Percentiles rank a stretch among this genome's conserved stretches.
phyloP scores from a whole-genome alignment of 108 stramenopile genomes.

The Discostella stelligeroides region DNA sequence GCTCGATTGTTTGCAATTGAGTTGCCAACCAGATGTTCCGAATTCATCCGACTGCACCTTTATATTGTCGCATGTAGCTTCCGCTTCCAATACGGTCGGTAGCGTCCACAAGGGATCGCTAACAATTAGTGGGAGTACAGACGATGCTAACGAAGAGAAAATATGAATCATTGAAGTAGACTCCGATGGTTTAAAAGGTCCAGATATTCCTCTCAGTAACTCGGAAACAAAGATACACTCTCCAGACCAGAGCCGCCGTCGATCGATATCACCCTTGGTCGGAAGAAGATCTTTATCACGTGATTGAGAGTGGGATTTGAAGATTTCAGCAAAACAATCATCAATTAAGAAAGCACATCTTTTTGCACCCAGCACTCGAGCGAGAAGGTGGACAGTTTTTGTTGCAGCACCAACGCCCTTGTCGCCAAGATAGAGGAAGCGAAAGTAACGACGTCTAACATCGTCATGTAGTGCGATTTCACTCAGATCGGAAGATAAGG shows the following conservation, averaged over 20 bases:
- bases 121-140: conserved; percentile 40
- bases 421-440: conserved; percentile 39
- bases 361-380: conserved; percentile 33
- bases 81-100: conserved; percentile 15
- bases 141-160: conserved; percentile 42
- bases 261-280: neutral
- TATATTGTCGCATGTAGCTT: neutral
- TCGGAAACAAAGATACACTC: conserved; percentile 24
- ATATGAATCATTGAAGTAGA: conserved; percentile 11
- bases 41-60: neutral
- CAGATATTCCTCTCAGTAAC: conserved; percentile 24
- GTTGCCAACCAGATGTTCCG: neutral
- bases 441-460: conserved; percentile 9
- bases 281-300: neutral
- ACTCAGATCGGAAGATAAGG: conserved; percentile 8
- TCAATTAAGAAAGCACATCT: conserved; percentile 43
- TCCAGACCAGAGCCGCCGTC: conserved; percentile 27
- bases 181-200: neutral
- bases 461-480: conserved; percentile 5
- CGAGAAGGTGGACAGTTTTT: conserved; percentile 32
- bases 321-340: conserved; percentile 44
- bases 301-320: conserved; percentile 32
- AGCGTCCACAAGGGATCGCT: conserved; percentile 49
- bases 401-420: conserved; percentile 31
- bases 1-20: neutral